A percentile compares a stretch with the other conserved stretches of the same genome.
Conservation (phyloP, 2,329 filamentous ascomycete species). For the Stachybotrys chartarum region DNA sequence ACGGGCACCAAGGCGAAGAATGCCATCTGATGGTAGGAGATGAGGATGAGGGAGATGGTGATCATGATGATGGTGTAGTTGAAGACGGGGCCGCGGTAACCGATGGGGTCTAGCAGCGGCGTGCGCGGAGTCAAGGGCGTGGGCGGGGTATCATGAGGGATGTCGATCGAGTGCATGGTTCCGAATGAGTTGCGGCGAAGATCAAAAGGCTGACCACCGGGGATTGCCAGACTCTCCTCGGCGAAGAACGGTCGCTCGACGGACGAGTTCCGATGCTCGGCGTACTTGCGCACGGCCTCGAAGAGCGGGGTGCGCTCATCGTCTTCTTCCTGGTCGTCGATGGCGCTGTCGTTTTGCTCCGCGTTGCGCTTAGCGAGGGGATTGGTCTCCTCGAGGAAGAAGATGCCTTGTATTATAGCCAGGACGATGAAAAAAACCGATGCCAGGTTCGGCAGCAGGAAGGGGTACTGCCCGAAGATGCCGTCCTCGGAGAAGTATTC, state of each 20-base stretch:
- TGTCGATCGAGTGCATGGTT: conserved; percentile 31
- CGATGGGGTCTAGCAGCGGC: neutral
- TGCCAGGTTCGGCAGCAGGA: conserved; percentile 33
- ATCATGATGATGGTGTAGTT: conserved; percentile 35
- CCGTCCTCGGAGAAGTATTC: conserved; percentile 50
- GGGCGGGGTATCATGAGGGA: conserved; percentile 14
- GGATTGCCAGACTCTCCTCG: conserved; percentile 13
- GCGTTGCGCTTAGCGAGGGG: conserved; percentile 6
- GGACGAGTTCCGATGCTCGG: conserved; percentile 4
- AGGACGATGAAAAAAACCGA: conserved; percentile 58
- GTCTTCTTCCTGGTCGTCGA: conserved; percentile 9
- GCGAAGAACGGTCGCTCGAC: conserved; percentile 7
- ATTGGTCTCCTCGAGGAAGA: conserved; percentile 50
- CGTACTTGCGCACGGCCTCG: conserved; percentile 8
- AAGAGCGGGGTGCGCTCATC: conserved; percentile 16
- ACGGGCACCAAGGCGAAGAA: conserved; percentile 34
- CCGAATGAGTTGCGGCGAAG: conserved; percentile 29
- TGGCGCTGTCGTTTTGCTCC: conserved; percentile 4
- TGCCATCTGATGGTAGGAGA: conserved; percentile 39
- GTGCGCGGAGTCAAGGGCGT: conserved; percentile 1
- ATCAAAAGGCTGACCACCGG: conserved; percentile 13
- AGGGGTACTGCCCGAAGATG: conserved; percentile 57
- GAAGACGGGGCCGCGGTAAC: conserved; percentile 21
- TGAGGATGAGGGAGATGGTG: conserved; percentile 29
- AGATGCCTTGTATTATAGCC: conserved; percentile 55